Evolutionary conservation across 257 asterid species (phyloP), one percentile per base, ranked within the genome.

Genomic region (Nicotiana undulata): DNA sequence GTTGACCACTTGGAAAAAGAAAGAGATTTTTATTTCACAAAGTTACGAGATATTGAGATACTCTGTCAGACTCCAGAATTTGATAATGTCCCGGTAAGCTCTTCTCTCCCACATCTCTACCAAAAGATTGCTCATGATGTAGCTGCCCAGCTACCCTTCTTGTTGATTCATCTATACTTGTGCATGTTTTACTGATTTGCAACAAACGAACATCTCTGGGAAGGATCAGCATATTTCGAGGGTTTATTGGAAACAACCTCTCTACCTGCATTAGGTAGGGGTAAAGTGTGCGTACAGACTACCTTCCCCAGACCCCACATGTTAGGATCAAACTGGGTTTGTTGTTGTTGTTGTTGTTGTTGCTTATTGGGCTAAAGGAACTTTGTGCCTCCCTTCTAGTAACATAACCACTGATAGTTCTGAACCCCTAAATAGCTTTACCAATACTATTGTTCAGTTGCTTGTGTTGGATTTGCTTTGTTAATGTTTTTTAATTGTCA

Each of bases 21-120:
- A 85, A 87, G 99, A 76, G 98, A 95, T 90, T 93, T 95, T 79
- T 95, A 95, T 89, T 95, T 93, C 79, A 92, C 90, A 24, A 95
- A 92, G 84, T 78, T 95, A 75, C 89, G 97, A 9, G 97, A 95
- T 80, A 85, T 95, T 28, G 99, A 95, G 87, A 88, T 95, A 51
- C 93, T 95, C 63, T 95, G 98, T 79, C 97, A 92, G 88, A 63
- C 86, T 17, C 91, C 97, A 3, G 89, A 89, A 75, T 28, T 91
- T 67, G 96, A 92, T 83, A 80, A 88, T 72, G 77, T 82, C 79
- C 91, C 91, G 58, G 98, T 94, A 87, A 83, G 89, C 44, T 75
- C 16, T 44, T 74, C 61, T 74, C 61, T 74, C 60, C 61, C 60
- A 72, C 49, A 55, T 49, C 20, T 72, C 37, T 24, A 15, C 60